phyloP scores from a whole-genome alignment of 139 green algal genomes.

The Diplosphaera chodatii region DNA sequence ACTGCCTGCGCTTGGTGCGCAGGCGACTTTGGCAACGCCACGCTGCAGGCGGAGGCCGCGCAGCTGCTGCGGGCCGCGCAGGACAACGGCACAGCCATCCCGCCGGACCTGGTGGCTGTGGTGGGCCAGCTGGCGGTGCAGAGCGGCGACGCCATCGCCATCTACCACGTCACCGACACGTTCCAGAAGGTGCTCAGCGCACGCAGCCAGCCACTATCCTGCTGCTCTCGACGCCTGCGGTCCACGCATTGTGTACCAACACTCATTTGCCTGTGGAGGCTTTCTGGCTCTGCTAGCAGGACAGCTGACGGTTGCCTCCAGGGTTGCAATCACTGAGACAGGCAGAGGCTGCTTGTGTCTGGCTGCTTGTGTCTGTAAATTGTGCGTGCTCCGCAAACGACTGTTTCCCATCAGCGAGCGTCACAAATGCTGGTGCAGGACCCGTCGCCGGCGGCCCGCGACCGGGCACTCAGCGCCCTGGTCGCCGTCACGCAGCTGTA shows the following conservation, averaged over 20 bases:
- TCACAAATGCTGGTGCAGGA: background rate
- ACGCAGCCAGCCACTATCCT: no score
- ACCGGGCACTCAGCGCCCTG: slow-evolving; percentile 33
- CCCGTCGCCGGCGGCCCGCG: background rate
- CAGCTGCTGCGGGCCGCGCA: background rate
- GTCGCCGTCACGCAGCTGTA: background rate
- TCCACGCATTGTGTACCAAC: no score
- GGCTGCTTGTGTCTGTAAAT: no score
- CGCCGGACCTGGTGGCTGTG: slow-evolving; percentile 37
- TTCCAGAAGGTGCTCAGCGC: slow-evolving; percentile 32
- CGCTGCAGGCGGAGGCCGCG: background rate
- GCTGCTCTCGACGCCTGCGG: no score
- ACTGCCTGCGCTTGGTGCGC: background rate
- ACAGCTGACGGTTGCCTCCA: no score
- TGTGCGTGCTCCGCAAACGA: background rate
- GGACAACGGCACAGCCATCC: background rate
- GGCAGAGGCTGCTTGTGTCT: no score
- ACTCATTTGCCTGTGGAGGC: no score
- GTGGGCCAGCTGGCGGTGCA: slow-evolving; percentile 38
- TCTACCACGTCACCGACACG: slow-evolving; percentile 13
- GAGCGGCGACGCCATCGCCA: slow-evolving; percentile 8
- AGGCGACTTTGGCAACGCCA: slow-evolving; percentile 1
- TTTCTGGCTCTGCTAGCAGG: no score
- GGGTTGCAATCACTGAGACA: no score
- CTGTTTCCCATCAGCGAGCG: no score